These are phyloP conservation scores for Lachancea mirantina DNA, from an alignment of 805 yeast species.

Conservation along the genomic window DNA sequence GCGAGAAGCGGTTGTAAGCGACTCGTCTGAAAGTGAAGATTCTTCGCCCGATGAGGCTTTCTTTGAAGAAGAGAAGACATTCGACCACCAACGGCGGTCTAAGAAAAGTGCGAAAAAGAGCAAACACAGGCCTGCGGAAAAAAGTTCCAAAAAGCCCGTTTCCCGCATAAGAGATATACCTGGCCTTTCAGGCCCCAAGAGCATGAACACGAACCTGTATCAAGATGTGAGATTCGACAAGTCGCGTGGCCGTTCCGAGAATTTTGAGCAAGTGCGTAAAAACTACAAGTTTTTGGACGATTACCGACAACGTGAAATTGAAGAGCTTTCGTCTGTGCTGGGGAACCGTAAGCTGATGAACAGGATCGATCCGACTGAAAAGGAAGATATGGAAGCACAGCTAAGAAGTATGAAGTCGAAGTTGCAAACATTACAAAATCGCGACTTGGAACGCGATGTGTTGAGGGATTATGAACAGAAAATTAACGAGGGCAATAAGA, in stretches of 20 bases:
- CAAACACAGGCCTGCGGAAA: conserved; percentile 86
- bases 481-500: conserved; percentile 44
- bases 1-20: conserved; percentile 11
- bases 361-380: conserved; percentile 38
- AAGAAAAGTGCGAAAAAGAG: conserved; percentile 34
- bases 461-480: conserved; percentile 51
- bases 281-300: conserved; percentile 83
- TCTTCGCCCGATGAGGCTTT: conserved; percentile 26
- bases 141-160: conserved; percentile 66
- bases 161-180: conserved; percentile 67
- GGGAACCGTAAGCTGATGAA: conserved; percentile 44
- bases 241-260: conserved; percentile 80
- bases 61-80: conserved; percentile 35
- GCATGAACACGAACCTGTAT: conserved; percentile 39
- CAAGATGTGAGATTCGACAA: conserved; percentile 87
- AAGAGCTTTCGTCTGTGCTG: conserved; percentile 48
- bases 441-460: conserved; percentile 67
- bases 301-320: conserved; percentile 69
- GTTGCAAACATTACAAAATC: conserved; percentile 59
- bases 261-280: conserved; percentile 55
- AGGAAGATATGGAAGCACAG: conserved; percentile 45
- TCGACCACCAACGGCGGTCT: conserved; percentile 3
- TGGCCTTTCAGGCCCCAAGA: conserved; percentile 44
- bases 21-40: conserved; percentile 14
- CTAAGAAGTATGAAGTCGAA: conserved; percentile 62